Base-by-base conservation (phyloP, 1,284 basidiomycete genomes). In the Malassezia furfur region DNA sequence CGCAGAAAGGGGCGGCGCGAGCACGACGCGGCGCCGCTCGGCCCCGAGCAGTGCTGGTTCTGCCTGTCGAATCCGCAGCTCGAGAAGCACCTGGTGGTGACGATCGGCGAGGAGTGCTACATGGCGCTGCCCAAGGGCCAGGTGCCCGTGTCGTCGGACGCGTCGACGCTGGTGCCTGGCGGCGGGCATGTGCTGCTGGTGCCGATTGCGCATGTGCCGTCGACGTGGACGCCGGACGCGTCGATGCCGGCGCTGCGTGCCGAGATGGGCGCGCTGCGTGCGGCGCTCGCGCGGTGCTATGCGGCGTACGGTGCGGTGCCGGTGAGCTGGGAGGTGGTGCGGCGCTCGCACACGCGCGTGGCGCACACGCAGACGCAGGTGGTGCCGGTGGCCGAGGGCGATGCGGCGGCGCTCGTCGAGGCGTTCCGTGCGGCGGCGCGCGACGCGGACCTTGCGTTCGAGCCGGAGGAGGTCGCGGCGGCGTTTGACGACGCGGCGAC, bases 31-130 rank as follows among this genome's bases (percentile, higher is more conserved):
- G 59, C 64, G 21, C 65, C 70, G 2, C 64, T 74, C 3, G 69
- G 65, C 0, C 72, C 72, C 0, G 48, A 58, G 41, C 64, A 68
- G 43, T 74, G 72, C 53, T 74, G 72, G 72, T 74, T 74, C 62
- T 74, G 72, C 49, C 62, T 74, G 1, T 64, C 62, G 32, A 74
- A 74, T 30, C 68, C 68, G 1, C 25, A 52, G 0, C 58, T 69
- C 14, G 61, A 65, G 25, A 73, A 70, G 48, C 59, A 65, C 46
- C 60, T 73, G 31, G 64, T 74, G 37, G 61, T 72, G 11, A 43
- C 57, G 30, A 63, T 73, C 21, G 65, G 64, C 4, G 40, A 48
- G 6, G 67, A 66, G 28, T 64, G 59, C 35, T 74, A 74, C 51
- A 45, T 73, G 12, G 64, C 64, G 2, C 57, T 72, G 22, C 68